phyloP scores from a whole-genome alignment of 495 filamentous ascomycete species.

The Neurospora terricola region DNA sequence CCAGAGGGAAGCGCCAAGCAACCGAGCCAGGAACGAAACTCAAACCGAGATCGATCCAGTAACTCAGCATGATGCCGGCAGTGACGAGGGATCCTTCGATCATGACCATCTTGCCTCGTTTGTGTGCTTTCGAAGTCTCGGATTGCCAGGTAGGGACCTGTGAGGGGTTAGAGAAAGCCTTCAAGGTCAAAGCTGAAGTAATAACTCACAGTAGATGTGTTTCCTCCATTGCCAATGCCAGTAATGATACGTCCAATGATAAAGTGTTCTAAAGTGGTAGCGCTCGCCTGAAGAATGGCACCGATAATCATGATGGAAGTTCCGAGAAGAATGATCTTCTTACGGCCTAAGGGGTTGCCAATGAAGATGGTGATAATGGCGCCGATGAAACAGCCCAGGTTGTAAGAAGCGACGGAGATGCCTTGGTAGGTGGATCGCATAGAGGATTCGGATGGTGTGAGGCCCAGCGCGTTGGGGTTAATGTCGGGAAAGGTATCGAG shows the following conservation, averaged over 20 bases:
- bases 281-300: slow-evolving; percentile 51
- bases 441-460: slow-evolving; percentile 21
- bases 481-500: slow-evolving; percentile 47
- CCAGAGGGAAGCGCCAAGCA: slow-evolving; percentile 67
- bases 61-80: slow-evolving; percentile 59
- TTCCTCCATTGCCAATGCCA: slow-evolving; percentile 23
- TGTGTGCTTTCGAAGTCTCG: slow-evolving; percentile 64
- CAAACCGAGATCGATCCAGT: slow-evolving; percentile 69
- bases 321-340: slow-evolving; percentile 59
- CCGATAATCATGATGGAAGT: slow-evolving; percentile 63
- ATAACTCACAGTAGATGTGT: slow-evolving; percentile 29
- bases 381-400: slow-evolving; percentile 67
- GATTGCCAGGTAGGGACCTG: slow-evolving; percentile 70
- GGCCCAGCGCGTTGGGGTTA: slow-evolving; percentile 30
- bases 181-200: background rate
- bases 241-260: slow-evolving; percentile 55
- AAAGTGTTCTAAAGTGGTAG: slow-evolving; percentile 39
- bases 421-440: slow-evolving; percentile 48
- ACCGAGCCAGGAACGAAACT: slow-evolving; percentile 54
- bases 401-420: slow-evolving; percentile 40
- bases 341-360: slow-evolving; percentile 60
- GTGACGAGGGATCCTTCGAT: slow-evolving; percentile 66
- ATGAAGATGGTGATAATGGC: slow-evolving; percentile 60
- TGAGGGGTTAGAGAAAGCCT: slow-evolving; percentile 33
- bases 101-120: slow-evolving; percentile 70